Conservation (phyloP, 192 early-diverging fungal species). For the Coemansia sp. region DNA sequence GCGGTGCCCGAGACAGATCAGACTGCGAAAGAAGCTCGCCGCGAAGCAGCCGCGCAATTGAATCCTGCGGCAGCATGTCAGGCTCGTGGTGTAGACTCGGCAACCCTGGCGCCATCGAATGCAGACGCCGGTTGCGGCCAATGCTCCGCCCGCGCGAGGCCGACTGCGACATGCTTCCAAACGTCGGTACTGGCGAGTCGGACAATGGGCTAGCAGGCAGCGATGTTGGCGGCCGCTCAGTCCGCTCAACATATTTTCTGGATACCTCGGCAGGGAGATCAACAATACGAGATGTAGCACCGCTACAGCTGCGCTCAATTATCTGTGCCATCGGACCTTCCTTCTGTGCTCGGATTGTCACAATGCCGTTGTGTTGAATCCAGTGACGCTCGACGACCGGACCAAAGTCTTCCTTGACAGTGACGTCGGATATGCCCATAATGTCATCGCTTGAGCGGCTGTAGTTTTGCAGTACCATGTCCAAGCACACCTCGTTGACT, state of each 20-base stretch:
- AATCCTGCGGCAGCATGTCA: conserved; percentile 31
- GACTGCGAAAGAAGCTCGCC: conserved; percentile 33
- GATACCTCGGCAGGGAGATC: conserved; percentile 45
- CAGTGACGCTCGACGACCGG: conserved; percentile 67
- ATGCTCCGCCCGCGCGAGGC: conserved; percentile 39
- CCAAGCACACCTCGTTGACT: conserved; percentile 88
- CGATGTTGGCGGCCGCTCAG: conserved; percentile 9
- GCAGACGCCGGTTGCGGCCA: conserved; percentile 32
- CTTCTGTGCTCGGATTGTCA: conserved; percentile 72
- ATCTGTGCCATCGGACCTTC: conserved; percentile 77
- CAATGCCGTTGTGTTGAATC: conserved; percentile 82
- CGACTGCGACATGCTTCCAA: conserved; percentile 12
- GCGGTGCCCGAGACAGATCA: conserved; percentile 15
- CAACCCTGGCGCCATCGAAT: conserved; percentile 15
- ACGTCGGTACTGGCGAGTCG: conserved; percentile 53
- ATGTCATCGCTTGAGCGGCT: conserved; percentile 28
- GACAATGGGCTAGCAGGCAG: conserved; percentile 24
- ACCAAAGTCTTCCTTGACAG: conserved; percentile 36
- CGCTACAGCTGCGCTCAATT: conserved; percentile 77
- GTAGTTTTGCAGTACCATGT: conserved; percentile 87
- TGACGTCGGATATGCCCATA: conserved; percentile 47
- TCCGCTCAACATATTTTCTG: conserved; percentile 31
- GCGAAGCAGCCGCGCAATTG: conserved; percentile 37
- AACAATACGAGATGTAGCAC: conserved; percentile 65
- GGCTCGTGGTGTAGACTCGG: conserved; percentile 5